Percentiles rank a stretch among this genome's conserved stretches.
These are phyloP conservation scores for Boletus patriciae DNA, from an alignment of 768 basidiomycete species.

Conservation along the genomic window DNA sequence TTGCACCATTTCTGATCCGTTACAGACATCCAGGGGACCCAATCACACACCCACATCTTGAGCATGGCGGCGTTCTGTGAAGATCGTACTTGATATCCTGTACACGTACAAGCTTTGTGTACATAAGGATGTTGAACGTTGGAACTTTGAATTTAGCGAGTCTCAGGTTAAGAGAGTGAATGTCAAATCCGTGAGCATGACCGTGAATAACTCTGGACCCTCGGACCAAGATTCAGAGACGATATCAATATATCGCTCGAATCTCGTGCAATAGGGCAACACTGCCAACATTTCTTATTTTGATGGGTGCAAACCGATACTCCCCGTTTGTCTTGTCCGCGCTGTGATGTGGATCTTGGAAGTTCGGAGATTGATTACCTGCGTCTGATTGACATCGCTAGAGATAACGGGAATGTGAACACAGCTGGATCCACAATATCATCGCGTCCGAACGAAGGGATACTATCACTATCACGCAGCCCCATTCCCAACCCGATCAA, in stretches of 20 bases:
- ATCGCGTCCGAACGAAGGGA: too few species aligned
- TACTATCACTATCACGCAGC: too few species aligned
- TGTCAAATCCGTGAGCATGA: not conserved
- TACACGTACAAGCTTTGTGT: not conserved
- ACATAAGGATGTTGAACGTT: not conserved
- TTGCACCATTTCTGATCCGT: not conserved
- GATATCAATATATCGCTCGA: not conserved
- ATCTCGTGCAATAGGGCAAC: not conserved
- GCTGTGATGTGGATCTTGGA: not conserved
- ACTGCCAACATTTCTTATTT: not conserved
- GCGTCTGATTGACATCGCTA: too few species aligned
- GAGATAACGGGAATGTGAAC: too few species aligned
- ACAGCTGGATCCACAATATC: too few species aligned
- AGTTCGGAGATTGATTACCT: too few species aligned
- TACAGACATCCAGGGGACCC: not conserved
- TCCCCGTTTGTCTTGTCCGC: not conserved
- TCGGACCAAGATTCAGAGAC: not conserved
- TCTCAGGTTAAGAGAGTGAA: not conserved
- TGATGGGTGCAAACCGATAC: not conserved
- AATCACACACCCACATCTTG: not conserved
- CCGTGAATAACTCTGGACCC: not conserved
- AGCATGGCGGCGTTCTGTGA: not conserved
- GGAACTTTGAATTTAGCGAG: not conserved
- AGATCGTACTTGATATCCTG: not conserved
- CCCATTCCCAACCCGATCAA: too few species aligned